Conservation (phyloP, 2,329 filamentous ascomycete species). For the Fusarium sp. region DNA sequence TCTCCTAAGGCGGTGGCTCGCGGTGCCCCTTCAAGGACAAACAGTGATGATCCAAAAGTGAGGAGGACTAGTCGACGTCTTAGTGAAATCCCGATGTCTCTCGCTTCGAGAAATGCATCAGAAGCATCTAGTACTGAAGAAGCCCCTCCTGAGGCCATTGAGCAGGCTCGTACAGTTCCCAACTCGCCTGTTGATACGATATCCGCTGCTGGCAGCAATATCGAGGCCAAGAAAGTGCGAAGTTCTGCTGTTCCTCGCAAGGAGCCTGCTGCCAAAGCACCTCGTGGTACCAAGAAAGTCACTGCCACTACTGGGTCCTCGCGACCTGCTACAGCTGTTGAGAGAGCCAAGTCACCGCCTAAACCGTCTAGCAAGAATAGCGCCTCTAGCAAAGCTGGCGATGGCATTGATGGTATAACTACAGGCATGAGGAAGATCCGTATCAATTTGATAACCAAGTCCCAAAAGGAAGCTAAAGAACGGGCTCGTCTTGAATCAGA, state of each 20-base stretch:
- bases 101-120: slow-evolving; percentile 31
- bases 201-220: slow-evolving; percentile 56
- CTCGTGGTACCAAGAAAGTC: slow-evolving; percentile 57
- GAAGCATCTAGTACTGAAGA: slow-evolving; percentile 20
- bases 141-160: slow-evolving; percentile 35
- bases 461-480: slow-evolving; percentile 68
- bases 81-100: slow-evolving; percentile 62
- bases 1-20: slow-evolving; percentile 53
- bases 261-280: slow-evolving; percentile 53
- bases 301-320: slow-evolving; percentile 36
- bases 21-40: slow-evolving; percentile 49
- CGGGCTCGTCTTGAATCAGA: slow-evolving; percentile 48
- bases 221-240: slow-evolving; percentile 72
- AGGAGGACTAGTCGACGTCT: slow-evolving; percentile 61
- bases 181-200: slow-evolving; percentile 58
- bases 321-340: slow-evolving; percentile 23
- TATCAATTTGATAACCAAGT: slow-evolving; percentile 71
- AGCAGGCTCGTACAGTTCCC: slow-evolving; percentile 50
- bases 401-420: slow-evolving; percentile 68
- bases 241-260: slow-evolving; percentile 60
- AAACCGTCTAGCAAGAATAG: slow-evolving; percentile 30
- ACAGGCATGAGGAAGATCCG: slow-evolving; percentile 73
- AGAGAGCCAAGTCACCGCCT: slow-evolving; percentile 31
- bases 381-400: slow-evolving; percentile 34
- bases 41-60: slow-evolving; percentile 43